Conservation (phyloP, 768 basidiomycete species). For the Leccinum broughii region DNA sequence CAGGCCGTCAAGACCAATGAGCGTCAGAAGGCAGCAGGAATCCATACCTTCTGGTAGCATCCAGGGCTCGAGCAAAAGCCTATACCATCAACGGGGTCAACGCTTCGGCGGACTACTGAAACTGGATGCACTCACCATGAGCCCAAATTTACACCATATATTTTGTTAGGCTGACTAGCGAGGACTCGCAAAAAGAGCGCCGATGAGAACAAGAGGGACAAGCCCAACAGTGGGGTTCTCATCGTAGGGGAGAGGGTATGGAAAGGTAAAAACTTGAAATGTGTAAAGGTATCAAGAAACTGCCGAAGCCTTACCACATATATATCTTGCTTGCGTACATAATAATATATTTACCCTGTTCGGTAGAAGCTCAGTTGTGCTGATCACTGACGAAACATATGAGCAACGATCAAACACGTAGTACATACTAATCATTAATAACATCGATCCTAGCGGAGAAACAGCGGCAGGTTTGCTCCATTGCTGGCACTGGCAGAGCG, state of each 20-base stretch:
- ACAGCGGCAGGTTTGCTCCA: background rate
- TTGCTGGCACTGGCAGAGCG: too few relatives aligned
- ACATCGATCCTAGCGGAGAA: background rate
- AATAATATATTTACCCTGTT: background rate
- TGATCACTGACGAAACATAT: background rate
- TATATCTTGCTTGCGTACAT: constrained; percentile 3
- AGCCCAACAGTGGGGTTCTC: constrained; percentile 16
- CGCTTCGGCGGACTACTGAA: background rate
- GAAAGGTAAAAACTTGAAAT: constrained; percentile 3
- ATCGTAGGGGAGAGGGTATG: constrained; percentile 13
- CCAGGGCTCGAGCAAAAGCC: constrained; percentile 81
- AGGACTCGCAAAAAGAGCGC: constrained; percentile 19
- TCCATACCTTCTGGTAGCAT: constrained; percentile 67
- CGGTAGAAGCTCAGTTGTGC: background rate
- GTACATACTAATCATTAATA: background rate
- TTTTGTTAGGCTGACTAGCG: constrained; percentile 41
- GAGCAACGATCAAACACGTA: background rate
- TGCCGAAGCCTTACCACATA: constrained; percentile 1
- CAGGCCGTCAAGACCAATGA: background rate
- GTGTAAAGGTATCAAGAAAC: background rate
- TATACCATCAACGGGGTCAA: constrained; percentile 29
- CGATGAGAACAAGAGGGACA: constrained; percentile 18
- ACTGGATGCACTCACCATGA: constrained; percentile 48
- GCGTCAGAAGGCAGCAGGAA: background rate
- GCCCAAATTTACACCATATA: constrained; percentile 73